Evolutionary conservation across 768 basidiomycete genomes (phyloP), one percentile per base, ranked within the genome.

Genomic region (Naganishia friedmannii): DNA sequence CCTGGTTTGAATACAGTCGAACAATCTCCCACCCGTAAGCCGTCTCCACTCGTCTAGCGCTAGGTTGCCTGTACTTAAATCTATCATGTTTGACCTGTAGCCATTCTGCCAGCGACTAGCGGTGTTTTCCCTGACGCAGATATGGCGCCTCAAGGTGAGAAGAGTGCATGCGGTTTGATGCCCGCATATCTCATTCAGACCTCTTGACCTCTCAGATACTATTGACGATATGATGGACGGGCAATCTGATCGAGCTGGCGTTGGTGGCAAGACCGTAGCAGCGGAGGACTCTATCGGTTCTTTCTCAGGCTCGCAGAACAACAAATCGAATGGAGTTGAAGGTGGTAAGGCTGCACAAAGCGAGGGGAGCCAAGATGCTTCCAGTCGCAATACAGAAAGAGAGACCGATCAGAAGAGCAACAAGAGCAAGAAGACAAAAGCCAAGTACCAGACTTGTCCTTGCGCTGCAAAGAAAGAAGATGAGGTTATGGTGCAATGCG

Each of bases 401-500:
- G 28, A 29, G 10, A 42, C 42, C 42, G 15, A 45, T 17, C 19
- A 21, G 3, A 42, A 4, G 9, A 5, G 8, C 28, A 12, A 2
- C 39, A 60, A 69, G 45, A 42, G 15, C 42, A 15, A 32, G 37
- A 57, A 32, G 12, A 5, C 23, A 21, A 19, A 60, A 29, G 57
- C 29, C 21, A 21, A 48, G 32, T 42, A 57, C 6, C 19, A n/a
- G 39, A 9, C 53, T 19, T 72, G 71, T 51, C 65, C 67, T 12
- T 72, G 71, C 31, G 71, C 58, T 10, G 66, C 60, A 45, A 12
- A 34, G 3, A 12, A 17, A n/a, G 60, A 63, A 31, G 71, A 72
- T 26, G 53, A 65, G 17, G 31, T 34, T 3, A 72, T 72, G 71
- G 71, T 72, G 0, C 21, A 31, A 32, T 72, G 71, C 32, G 71